Evolutionary conservation across 257 asterid genomes (phyloP).

Genomic region (Perilla frutescens): DNA sequence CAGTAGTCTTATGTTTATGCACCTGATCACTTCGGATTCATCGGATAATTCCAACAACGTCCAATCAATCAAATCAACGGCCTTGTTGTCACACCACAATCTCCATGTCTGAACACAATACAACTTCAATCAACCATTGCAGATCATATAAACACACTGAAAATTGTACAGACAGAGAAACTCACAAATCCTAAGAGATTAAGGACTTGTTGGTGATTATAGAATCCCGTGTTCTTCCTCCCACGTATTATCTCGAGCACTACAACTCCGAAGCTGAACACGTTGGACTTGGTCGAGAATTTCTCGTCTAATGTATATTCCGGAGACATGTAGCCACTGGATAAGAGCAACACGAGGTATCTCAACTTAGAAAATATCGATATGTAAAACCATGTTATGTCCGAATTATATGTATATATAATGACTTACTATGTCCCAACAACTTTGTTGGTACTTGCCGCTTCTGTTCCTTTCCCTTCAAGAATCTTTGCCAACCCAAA

Average conservation of each 20-base stretch:
- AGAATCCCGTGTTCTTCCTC: constrained; percentile 40
- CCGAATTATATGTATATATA: background rate
- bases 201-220: constrained; percentile 32
- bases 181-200: constrained; percentile 50
- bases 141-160: background rate
- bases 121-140: constrained; percentile 5
- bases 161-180: background rate
- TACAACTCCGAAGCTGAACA: constrained; percentile 47
- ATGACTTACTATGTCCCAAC: constrained; percentile 49
- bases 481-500: constrained; percentile 51
- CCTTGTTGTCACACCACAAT: constrained; percentile 44
- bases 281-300: constrained; percentile 45
- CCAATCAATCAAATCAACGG: constrained; percentile 32
- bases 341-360: constrained; percentile 24
- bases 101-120: constrained; percentile 40
- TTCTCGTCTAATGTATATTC: constrained; percentile 43
- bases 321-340: no score
- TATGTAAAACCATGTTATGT: background rate
- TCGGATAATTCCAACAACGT: constrained; percentile 25
- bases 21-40: constrained; percentile 38
- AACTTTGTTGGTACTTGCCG: constrained; percentile 42
- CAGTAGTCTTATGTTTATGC: constrained; percentile 44
- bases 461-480: constrained; percentile 39
- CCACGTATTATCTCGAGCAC: constrained; percentile 48
- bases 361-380: background rate